Base-by-base conservation (phyloP, 768 basidiomycete species). In the Russula sp. region DNA sequence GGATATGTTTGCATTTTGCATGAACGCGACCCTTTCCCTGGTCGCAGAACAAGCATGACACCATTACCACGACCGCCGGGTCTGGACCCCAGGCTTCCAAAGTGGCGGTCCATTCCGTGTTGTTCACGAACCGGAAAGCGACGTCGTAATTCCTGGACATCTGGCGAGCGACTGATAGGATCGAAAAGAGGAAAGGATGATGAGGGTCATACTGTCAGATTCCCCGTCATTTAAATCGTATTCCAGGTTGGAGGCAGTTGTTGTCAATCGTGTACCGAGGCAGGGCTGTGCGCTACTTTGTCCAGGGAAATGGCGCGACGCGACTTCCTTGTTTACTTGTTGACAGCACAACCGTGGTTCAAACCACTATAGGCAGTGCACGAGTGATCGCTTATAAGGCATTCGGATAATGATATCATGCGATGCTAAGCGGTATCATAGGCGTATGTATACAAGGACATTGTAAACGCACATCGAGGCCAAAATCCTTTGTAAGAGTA, bases 91-190 rank as follows among this genome's bases (percentile, higher is more conserved):
- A 68, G 42, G 63, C 72, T 66, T 79, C 79, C 61, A 84, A 65
- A 14, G 75, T 79, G 10, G 74, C 75, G 28, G 76, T 64, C 56
- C 75, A 73, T 14, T 70, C 40, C 16, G 79, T 80, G 70, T 84
- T 79, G 74, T 84, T 85, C 42, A 72, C 70, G 65, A 84, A 72
- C 64, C 83, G 81, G 69, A 84, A 76, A 42, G 82, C 66, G 50
- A 84, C 78, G 70, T 84, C 83, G 74, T 80, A 84, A 46, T 82
- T 77, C 50, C n/a, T 40, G 16, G 59, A 42, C 63, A 60, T 69
- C 40, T 28, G n/a, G 42, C 3, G 32, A 32, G 32, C 20, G 51
- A 30, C 44, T 34, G 36, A 55, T n/a, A 30, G 51, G 28, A n/a
- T 38, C 16, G 36, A 49, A 16, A 36, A 18, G 54, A 22, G 34